Base-by-base conservation (phyloP, 2,329 filamentous ascomycete genomes). In the Rutstroemia sp. region DNA sequence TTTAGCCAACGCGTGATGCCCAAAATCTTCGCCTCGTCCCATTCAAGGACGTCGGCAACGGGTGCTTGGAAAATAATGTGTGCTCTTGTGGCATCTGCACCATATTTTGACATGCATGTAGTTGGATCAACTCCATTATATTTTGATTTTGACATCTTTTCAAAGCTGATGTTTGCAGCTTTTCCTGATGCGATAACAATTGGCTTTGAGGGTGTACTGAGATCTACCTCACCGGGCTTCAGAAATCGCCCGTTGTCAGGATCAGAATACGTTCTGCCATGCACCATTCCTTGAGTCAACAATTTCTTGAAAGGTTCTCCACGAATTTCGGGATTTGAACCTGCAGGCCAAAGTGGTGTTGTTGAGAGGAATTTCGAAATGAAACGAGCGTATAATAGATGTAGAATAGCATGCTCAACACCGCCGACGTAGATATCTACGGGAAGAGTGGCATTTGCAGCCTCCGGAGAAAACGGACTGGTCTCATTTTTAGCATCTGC, bases 131-230 rank as follows among this genome's bases (percentile, higher is more conserved):
- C 89, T 25, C 91, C 91, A 67, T 96, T 96, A 73, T 94, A 79
- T 71, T 96, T 96, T 66, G 89, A 95, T 73, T 96, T 96, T 41
- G 88, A 94, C 91, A 96, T 96, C 69, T 96, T 96, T 70, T 95
- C 90, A 64, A 81, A 95, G 1, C 82, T 85, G 18, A 90, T 72
- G 27, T 75, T 79, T 1, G 87, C 82, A 0, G 67, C 65, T 49
- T 79, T 72, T 3, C 83, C 81, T 0, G 83, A 87, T 0, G 79
- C 77, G 18, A 76, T 76, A n/a, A 94, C 79, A 54, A 76, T 75
- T 1, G 87, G 87, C 12, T 74, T 72, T 0, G 75, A 72, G 0
- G 79, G 74, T 42, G 80, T 76, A 3, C 75, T 77, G 4, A 86
- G 65, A 61, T 92, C 84, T 14, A 95, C 77, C 69, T 95, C 89